Percentiles rank a stretch among this genome's conserved stretches.
phyloP scores from a whole-genome alignment of 371 early-diverging fungal genomes.

The Mortierella sp. region DNA sequence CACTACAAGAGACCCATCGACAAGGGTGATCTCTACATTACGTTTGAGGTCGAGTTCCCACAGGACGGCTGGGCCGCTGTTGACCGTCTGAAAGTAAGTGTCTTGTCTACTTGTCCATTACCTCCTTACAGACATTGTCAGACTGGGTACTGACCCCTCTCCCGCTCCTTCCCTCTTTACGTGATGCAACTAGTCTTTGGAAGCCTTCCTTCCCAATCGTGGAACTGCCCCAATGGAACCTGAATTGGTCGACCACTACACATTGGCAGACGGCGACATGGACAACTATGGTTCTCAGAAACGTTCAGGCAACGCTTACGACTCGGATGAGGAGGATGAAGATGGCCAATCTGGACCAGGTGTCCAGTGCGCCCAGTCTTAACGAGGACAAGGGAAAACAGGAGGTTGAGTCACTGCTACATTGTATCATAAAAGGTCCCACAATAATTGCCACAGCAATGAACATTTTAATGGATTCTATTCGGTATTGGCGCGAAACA shows the following conservation, averaged over 20 bases:
- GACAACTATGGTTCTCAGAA: conserved; percentile 79
- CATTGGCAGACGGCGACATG: conserved; percentile 73
- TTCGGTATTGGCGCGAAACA: no score
- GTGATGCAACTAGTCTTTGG: conserved; percentile 55
- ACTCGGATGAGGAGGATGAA: conserved; percentile 71
- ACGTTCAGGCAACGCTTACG: conserved; percentile 57
- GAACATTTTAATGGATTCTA: no score
- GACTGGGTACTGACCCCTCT: neutral
- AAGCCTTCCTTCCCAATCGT: conserved; percentile 74
- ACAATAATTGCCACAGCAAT: no score
- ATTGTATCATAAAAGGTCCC: conserved; percentile 1
- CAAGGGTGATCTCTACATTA: conserved; percentile 91
- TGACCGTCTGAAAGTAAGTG: conserved; percentile 26
- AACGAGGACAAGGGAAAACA: conserved; percentile 6
- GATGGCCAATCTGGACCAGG: conserved; percentile 78
- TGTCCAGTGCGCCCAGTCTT: conserved; percentile 93
- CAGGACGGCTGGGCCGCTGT: conserved; percentile 74
- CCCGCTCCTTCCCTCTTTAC: neutral
- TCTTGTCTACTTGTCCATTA: neutral
- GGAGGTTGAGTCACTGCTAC: conserved; percentile 2
- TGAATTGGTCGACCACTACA: conserved; percentile 70
- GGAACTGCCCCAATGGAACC: conserved; percentile 56
- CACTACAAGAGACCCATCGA: conserved; percentile 86
- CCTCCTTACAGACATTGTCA: no score
- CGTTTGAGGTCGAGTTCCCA: conserved; percentile 97